Conservation (phyloP, 345 rosid species). For the Lagerstroemia speciosa region DNA sequence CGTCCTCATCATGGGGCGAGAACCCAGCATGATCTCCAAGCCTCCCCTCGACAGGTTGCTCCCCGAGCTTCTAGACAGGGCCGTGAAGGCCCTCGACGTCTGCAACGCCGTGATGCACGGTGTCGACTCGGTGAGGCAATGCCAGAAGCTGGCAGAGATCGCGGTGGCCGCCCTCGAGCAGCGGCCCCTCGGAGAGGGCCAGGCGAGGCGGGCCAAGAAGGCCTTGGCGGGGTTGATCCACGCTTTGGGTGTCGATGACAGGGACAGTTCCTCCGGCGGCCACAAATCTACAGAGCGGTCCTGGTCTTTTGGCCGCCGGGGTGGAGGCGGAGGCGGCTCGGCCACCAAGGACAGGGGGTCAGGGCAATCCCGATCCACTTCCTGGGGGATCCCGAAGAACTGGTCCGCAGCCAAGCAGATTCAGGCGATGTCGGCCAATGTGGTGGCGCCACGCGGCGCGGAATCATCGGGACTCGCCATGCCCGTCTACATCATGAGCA, state of each 20-base stretch:
- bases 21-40: conserved; percentile 55
- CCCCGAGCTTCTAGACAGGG: conserved; percentile 70
- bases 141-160: conserved; percentile 66
- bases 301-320: conserved; percentile 78
- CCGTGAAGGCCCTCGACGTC: conserved; percentile 68
- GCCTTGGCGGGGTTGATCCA: conserved; percentile 43
- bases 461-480: conserved; percentile 56
- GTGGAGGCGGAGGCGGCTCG: conserved; percentile 14
- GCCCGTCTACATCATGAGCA: conserved; percentile 66
- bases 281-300: conserved; percentile 47
- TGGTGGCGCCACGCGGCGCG: conserved; percentile 59
- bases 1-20: conserved; percentile 62
- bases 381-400: conserved; percentile 70
- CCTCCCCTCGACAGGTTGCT: conserved; percentile 80
- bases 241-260: conserved; percentile 49
- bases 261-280: conserved; percentile 22
- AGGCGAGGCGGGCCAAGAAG: conserved; percentile 66
- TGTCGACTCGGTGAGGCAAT: conserved; percentile 62
- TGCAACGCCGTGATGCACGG: conserved; percentile 75
- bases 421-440: conserved; percentile 71
- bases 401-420: conserved; percentile 97
- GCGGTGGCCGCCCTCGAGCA: conserved; percentile 56
- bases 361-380: conserved; percentile 32
- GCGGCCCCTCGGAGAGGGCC: conserved; percentile 74
- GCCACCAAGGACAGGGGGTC: conserved; percentile 11